Conservation (phyloP, 2,329 filamentous ascomycete genomes). For the Basipetospora chlamydospora region DNA sequence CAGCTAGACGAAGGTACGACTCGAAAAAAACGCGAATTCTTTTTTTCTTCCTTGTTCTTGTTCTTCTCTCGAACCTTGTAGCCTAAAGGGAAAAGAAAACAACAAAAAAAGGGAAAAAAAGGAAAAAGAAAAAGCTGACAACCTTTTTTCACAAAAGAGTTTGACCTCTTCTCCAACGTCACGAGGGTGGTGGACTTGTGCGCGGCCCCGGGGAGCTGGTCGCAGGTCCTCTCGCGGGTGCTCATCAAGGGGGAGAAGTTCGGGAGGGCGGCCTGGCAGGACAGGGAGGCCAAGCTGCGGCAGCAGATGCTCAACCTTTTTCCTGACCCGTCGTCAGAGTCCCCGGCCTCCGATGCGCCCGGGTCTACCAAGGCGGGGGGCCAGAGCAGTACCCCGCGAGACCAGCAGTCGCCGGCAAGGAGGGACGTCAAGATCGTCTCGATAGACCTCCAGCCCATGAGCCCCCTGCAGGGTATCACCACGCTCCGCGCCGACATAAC, state of each 20-base stretch:
- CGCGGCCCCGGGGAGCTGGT: slow-evolving; percentile 93
- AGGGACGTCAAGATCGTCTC: slow-evolving; percentile 84
- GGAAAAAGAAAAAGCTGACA: no score
- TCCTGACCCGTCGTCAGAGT: no score
- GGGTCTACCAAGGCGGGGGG: no score
- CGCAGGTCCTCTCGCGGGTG: slow-evolving; percentile 84
- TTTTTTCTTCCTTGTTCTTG: background rate
- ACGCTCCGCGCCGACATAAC: slow-evolving; percentile 93
- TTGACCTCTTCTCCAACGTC: slow-evolving; percentile 82
- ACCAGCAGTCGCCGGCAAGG: background rate
- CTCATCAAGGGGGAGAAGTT: slow-evolving; percentile 90
- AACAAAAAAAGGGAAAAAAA: no score
- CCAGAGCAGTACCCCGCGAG: no score
- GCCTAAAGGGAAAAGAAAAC: no score
- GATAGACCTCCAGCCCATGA: slow-evolving; percentile 93
- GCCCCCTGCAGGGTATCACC: slow-evolving; percentile 79
- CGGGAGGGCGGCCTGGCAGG: slow-evolving; percentile 72
- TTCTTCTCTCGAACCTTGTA: no score
- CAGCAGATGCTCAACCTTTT: slow-evolving; percentile 44
- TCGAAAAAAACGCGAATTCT: no score
- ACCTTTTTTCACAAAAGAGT: slow-evolving; percentile 44
- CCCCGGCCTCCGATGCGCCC: no score
- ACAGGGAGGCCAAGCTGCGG: slow-evolving; percentile 56
- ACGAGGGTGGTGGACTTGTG: slow-evolving; percentile 91
- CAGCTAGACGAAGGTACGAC: slow-evolving; percentile 67